Evolutionary conservation across 495 filamentous ascomycete species (phyloP), one percentile per base, ranked within the genome.

Genomic region (Podospora australis): DNA sequence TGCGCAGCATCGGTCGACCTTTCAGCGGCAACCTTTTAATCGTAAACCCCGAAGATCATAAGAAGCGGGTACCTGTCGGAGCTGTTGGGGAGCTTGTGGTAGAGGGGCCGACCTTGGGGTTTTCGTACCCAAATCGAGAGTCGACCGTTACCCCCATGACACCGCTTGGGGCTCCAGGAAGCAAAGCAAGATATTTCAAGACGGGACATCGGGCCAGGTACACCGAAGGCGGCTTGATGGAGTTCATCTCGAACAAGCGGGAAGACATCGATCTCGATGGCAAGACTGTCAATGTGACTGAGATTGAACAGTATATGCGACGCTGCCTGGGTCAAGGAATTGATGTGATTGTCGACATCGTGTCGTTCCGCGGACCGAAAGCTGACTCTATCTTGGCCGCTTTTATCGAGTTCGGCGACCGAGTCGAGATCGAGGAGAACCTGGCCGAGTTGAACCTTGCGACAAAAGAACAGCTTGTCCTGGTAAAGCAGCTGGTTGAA

Each of bases 1-100:
- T 70, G 14, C 66, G 57, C 25, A 64, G 65, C 35, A 65, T 75
- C 25, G 68, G 66, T 6, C 62, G 60, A 2, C 70, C 72, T 13
- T 71, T 73, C 40, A 62, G 59, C 11, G 71, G 71, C 2, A 65
- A 59, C 20, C 67, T 73, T 16, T 62, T 70, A 59, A 64, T 75
- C 34, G 72, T 75, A 22, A 70, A 67, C 39, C 69, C 68, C 4
- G 69, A 75, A n/a, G 70, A 74, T 43, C 68, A 66, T 22, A 69
- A 67, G 47, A 68, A 69, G 19, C 64, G 67, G 22, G 58, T 74
- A 48, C 72, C 72, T 1, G 55, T 74, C 13, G 72, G 72, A 0
- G 70, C 72, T 0, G 54, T 73, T 13, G 72, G 72, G 2, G 72
- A 75, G 49, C 64, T 75, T 1, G 67, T 74, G 1, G 65, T 75